Evolutionary conservation across 2,329 filamentous ascomycete species (phyloP), one percentile per base, ranked within the genome.

Genomic region (Mycogone perniciosa): DNA sequence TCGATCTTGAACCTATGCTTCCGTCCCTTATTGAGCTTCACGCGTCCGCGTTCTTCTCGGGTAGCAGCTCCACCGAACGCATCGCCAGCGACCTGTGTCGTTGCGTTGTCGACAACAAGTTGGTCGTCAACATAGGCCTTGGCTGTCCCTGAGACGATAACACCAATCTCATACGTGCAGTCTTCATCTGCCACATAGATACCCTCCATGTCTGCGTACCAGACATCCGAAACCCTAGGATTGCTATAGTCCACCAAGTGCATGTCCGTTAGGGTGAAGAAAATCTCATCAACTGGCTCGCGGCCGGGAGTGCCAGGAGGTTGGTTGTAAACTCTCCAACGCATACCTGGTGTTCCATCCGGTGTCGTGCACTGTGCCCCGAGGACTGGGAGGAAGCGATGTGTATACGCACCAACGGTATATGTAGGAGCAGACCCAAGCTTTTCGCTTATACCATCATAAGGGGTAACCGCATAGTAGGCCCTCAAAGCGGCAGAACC

Each of bases 381-480:
- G 4, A 86, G 68, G 0, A 82, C 67, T 1, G 83, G 84, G 1
- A 85, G 72, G 55, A 82, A 73, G 60, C 82, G 82, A 66, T 86
- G 82, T 0, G 80, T 81, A 62, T 85, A 82, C 37, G 77, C 79
- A 7, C 84, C 84, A 40, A 84, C 76, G 2, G 78, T 73, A 61
- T 81, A 85, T 1, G 62, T 64, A 0, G 76, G 74, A 5, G 67
- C 50, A 0, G 63, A 65, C 8, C 60, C 63, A 1, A 79, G 67
- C 61, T 79, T 78, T 33, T 72, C 72, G 37, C 74, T 76, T 59
- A 90, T 88, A 6, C 85, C 86, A 51, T 87, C 84, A 29, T 85
- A 82, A 2, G 86, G 87, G 0, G 82, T 88, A 20, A 89, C 76
- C 44, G 85, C 85, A 52, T 85, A 82, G 68, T 86, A 87, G 6